These are phyloP conservation scores for Jackrogersella minutella DNA, from an alignment of 495 filamentous ascomycete genomes.

Conservation along the genomic window DNA sequence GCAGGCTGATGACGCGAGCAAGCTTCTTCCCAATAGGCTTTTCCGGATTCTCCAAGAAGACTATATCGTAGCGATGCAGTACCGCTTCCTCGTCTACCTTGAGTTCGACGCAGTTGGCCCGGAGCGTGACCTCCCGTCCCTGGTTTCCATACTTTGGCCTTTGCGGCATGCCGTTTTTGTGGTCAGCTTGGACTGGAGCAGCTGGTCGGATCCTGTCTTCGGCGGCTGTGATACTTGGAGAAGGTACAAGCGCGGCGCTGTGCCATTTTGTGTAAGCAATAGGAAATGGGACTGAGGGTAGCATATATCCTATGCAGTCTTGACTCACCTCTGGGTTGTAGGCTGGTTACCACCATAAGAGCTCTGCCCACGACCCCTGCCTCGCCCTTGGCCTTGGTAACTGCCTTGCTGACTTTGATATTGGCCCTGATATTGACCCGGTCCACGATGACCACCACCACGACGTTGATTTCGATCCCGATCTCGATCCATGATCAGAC, in stretches of 20 bases:
- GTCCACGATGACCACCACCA: not conserved
- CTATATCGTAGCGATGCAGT: not conserved
- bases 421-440: not conserved
- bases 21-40: slow-evolving; percentile 11
- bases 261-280: not conserved
- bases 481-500: not conserved
- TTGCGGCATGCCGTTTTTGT: not conserved
- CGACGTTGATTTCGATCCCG: not conserved
- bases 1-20: slow-evolving; percentile 1
- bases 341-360: too few relatives aligned
- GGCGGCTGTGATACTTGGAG: not conserved
- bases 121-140: not conserved
- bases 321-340: too few relatives aligned
- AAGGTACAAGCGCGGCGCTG: not conserved
- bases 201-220: not conserved
- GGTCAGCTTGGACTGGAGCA: not conserved
- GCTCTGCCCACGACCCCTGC: not conserved
- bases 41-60: not conserved
- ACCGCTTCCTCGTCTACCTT: not conserved
- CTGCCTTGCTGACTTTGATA: not conserved
- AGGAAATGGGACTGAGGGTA: too few relatives aligned
- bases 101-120: slow-evolving; percentile 12
- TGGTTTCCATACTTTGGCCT: not conserved
- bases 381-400: not conserved
- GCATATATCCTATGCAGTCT: too few relatives aligned